These are phyloP conservation scores for Ascochyta fabae DNA, from an alignment of 2,329 filamentous ascomycete genomes.

Conservation along the genomic window DNA sequence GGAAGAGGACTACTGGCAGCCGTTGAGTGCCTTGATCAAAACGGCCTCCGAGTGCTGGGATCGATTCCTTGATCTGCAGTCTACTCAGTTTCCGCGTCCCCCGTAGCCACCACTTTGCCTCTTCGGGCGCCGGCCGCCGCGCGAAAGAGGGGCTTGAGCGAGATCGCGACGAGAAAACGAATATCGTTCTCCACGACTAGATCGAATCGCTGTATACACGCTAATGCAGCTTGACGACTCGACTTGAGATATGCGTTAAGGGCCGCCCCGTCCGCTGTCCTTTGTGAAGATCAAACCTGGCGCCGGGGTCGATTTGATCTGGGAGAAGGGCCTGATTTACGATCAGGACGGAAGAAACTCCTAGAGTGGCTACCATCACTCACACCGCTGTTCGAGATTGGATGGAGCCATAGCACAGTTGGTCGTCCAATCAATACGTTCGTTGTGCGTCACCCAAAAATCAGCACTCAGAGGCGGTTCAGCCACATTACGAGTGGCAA, in stretches of 20 bases:
- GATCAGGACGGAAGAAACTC: not conserved
- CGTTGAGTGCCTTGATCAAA: constrained; percentile 12
- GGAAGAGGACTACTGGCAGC: constrained; percentile 12
- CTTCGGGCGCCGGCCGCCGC: not conserved
- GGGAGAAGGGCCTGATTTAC: not conserved
- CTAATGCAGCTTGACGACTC: constrained; percentile 5
- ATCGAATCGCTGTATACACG: constrained; percentile 16
- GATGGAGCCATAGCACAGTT: not conserved
- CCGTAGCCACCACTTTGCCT: constrained; percentile 11
- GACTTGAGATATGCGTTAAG: constrained; percentile 6
- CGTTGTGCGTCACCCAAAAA: not conserved
- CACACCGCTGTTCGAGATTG: constrained; percentile 9
- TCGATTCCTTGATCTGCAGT: constrained; percentile 12
- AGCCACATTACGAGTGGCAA: not conserved
- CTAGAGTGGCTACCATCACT: not conserved
- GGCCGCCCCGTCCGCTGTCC: constrained; percentile 14
- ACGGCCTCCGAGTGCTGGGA: constrained; percentile 4
- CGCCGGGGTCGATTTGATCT: constrained; percentile 3
- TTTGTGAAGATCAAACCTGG: constrained; percentile 5
- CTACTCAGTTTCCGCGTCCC: constrained; percentile 4
- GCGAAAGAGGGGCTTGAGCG: not conserved
- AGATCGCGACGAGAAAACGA: constrained; percentile 16
- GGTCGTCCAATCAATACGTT: not conserved
- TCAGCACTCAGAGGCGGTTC: not conserved
- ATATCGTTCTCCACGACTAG: constrained; percentile 9